Percentiles rank a stretch among this genome's conserved stretches.
These are phyloP conservation scores for Brassica hybrid DNA, from an alignment of 441 rosid genomes.

Conservation along the genomic window DNA sequence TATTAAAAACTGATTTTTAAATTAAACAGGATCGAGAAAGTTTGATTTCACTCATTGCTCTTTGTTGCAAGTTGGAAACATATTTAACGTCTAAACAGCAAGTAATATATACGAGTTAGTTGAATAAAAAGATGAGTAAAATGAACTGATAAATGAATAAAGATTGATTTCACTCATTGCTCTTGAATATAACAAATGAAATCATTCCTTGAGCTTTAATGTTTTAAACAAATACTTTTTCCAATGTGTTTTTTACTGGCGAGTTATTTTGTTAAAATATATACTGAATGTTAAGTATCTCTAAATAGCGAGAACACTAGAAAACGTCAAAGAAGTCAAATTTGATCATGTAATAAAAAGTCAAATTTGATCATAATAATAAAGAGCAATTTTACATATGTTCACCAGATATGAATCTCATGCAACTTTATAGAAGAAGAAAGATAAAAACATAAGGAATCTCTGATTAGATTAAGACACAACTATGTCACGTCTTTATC, in stretches of 20 bases:
- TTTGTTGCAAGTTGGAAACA: neutral
- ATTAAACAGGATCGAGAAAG: neutral
- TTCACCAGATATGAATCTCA: slow-evolving; percentile 15
- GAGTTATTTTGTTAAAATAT: neutral
- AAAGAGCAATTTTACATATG: neutral
- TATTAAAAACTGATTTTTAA: neutral
- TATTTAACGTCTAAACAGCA: neutral
- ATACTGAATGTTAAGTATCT: neutral
- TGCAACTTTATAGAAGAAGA: slow-evolving; percentile 24
- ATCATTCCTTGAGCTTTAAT: neutral
- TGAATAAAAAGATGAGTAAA: neutral
- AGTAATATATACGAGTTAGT: neutral
- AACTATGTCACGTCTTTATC: slow-evolving; percentile 37
- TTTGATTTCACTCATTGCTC: neutral
- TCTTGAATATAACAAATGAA: neutral
- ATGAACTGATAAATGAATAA: neutral
- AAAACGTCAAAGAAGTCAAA: neutral
- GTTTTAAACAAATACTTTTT: neutral
- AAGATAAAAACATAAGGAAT: slow-evolving; percentile 19
- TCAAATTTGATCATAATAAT: neutral
- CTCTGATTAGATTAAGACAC: slow-evolving; percentile 21
- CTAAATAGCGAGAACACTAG: neutral
- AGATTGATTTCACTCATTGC: slow-evolving; percentile 1
- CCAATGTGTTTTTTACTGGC: neutral
- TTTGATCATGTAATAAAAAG: neutral